Base-by-base conservation (phyloP, 148 eudicot genomes). In the Camellia japonica region DNA sequence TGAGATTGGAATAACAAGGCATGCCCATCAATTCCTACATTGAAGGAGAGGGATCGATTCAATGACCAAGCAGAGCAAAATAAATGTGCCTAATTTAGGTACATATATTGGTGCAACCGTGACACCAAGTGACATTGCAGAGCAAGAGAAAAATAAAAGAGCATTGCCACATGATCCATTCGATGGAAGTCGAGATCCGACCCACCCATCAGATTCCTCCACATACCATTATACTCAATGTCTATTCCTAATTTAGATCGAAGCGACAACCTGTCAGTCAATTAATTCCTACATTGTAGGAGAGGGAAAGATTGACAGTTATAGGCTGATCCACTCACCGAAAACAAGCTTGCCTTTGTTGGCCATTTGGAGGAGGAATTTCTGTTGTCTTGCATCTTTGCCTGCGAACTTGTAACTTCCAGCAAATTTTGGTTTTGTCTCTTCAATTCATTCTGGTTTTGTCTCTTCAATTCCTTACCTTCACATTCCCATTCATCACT, bases 321-420 rank as follows among this genome's bases (percentile, higher is more conserved):
- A 43, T 68, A 68, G 71, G 71, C 71, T 68, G 8, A 43, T 5
- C 41, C 71, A 68, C 51, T 5, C 71, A 67, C 49, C 71, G 5
- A 68, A 68, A 60, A 60, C 20, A 60, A 60, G n/a, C n/a, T 68
- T 68, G 71, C 71, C 51, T 12, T 19, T 2, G 51, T 41, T 43
- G 71, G 71, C 51, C 71, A 7, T 14, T 68, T 68, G 71, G 20
- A 68, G 71, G 11, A 68, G n/a, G 51, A 19, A 43, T 68, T 43
- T 68, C 71, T 68, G 4, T 3, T 67, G 7, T 68, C 71, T 15
- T 68, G 49, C 51, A 68, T 41, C 51, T 68, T 68, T 14, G 49
- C 49, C 47, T 56, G 3, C 13, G 12, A 9, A 56, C 16, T 30
- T 30, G 3, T 7, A 68, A 41, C 7, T 18, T 18, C 64, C 64